Conservation (phyloP, 2,329 filamentous ascomycete genomes). For the Didymella keratinophila region DNA sequence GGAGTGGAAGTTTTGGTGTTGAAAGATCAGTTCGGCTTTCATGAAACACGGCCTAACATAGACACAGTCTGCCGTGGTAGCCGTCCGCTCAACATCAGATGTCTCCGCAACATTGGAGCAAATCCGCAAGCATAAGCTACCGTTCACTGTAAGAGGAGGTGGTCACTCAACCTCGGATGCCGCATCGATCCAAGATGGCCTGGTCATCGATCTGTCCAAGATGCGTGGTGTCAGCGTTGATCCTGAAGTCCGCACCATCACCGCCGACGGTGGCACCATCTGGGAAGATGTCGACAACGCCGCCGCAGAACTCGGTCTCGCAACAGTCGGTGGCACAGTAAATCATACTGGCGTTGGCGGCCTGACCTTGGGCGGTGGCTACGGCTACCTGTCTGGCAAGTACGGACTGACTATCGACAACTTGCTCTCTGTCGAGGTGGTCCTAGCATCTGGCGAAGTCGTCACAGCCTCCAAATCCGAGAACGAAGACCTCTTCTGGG, state of each 20-base stretch:
- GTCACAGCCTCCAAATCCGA: constrained; percentile 40
- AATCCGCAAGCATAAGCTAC: constrained; percentile 44
- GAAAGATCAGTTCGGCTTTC: background rate
- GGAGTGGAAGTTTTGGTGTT: background rate
- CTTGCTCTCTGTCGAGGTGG: constrained; percentile 47
- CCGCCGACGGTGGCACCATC: constrained; percentile 60
- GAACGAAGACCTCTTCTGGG: constrained; percentile 50
- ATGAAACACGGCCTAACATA: background rate
- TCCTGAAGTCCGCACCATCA: constrained; percentile 54
- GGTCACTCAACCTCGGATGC: constrained; percentile 64
- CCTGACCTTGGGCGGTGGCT: constrained; percentile 63
- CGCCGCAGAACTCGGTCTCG: constrained; percentile 60
- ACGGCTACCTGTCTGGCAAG: constrained; percentile 63
- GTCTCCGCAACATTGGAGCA: constrained; percentile 33
- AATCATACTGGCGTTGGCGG: constrained; percentile 70
- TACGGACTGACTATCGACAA: constrained; percentile 62
- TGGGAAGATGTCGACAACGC: constrained; percentile 65
- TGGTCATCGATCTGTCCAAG: constrained; percentile 63
- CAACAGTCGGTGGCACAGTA: constrained; percentile 68
- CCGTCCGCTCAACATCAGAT: constrained; percentile 24
- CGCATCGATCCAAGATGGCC: constrained; percentile 59
- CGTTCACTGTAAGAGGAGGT: constrained; percentile 63
- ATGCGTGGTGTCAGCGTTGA: constrained; percentile 63
- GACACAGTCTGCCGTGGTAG: constrained; percentile 9
- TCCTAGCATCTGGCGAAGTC: constrained; percentile 48